Evolutionary conservation across 2,329 filamentous ascomycete species (phyloP).

Genomic region (Aspergillus chevalieri): DNA sequence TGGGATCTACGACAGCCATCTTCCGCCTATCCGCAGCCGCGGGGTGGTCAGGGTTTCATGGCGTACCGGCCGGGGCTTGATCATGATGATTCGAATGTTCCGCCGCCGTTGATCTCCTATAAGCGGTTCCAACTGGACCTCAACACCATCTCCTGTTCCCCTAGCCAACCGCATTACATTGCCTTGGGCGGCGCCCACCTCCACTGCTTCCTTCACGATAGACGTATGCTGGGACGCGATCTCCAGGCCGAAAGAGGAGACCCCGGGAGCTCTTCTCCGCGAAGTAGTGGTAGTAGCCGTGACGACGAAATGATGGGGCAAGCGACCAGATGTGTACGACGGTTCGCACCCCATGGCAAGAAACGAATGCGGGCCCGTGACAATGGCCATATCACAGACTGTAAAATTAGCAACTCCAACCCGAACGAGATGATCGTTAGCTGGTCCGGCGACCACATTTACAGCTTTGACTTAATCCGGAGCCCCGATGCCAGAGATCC

Average conservation of each 20-base stretch:
- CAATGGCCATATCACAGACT: conserved; percentile 62
- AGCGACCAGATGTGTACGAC: conserved; percentile 60
- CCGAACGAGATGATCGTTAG: conserved; percentile 63
- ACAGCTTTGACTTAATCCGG: conserved; percentile 59
- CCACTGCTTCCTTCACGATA: conserved; percentile 63
- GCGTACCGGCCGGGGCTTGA: conserved; percentile 34
- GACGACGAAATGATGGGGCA: conserved; percentile 52
- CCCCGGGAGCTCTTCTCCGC: conserved; percentile 33
- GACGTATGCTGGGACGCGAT: conserved; percentile 61
- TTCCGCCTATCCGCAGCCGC: conserved; percentile 54
- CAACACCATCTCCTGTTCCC: conserved; percentile 63
- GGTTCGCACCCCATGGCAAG: conserved; percentile 59
- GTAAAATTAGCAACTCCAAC: conserved; percentile 63
- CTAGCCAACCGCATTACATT: conserved; percentile 63
- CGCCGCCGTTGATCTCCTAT: conserved; percentile 62
- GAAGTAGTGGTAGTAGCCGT: conserved; percentile 30
- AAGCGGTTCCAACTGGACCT: conserved; percentile 57
- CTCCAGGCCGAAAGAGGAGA: conserved; percentile 48
- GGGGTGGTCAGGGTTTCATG: conserved; percentile 40
- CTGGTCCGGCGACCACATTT: conserved; percentile 63
- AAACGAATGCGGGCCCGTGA: conserved; percentile 41
- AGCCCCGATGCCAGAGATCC: conserved; percentile 50
- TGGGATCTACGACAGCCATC: conserved; percentile 62
- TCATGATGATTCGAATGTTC: conserved; percentile 48
- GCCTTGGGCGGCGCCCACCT: conserved; percentile 62